A percentile compares a stretch with the other conserved stretches of the same genome.
These are phyloP conservation scores for Imleria badia DNA, from an alignment of 768 basidiomycete species.

Conservation along the genomic window DNA sequence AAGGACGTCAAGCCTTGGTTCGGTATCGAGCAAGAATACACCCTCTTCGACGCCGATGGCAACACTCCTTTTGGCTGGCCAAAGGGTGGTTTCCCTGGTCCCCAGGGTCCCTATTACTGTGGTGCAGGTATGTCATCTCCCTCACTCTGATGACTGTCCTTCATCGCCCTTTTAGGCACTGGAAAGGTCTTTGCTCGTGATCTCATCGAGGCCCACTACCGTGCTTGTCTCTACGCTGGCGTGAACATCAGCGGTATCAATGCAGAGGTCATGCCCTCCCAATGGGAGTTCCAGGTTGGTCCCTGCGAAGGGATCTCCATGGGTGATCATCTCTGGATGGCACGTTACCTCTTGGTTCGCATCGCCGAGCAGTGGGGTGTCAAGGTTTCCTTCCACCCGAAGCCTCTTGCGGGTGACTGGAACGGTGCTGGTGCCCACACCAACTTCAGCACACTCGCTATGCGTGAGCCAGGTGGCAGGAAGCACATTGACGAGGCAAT, in stretches of 20 bases:
- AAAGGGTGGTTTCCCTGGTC: slow-evolving; percentile 98
- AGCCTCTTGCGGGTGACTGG: slow-evolving; percentile 96
- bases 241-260: slow-evolving; percentile 99
- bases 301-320: slow-evolving; percentile 97
- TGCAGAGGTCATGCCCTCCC: slow-evolving; percentile 99
- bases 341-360: slow-evolving; percentile 92
- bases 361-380: slow-evolving; percentile 97
- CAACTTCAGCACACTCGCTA: slow-evolving; percentile 94
- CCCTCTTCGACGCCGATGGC: slow-evolving; percentile 91
- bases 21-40: slow-evolving; percentile 99
- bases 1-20: slow-evolving; percentile 89
- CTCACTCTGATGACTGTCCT: background rate
- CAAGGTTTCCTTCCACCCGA: slow-evolving; percentile 99
- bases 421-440: slow-evolving; percentile 99
- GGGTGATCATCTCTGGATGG: slow-evolving; percentile 99
- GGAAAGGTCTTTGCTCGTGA: slow-evolving; percentile 99
- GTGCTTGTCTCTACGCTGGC: slow-evolving; percentile 91
- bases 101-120: slow-evolving; percentile 99
- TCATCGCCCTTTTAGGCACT: slow-evolving; percentile 55
- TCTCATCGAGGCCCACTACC: slow-evolving; percentile 98
- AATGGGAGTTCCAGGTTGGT: slow-evolving; percentile 99
- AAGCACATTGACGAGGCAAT: slow-evolving; percentile 90
- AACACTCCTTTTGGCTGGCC: slow-evolving; percentile 89
- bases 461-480: slow-evolving; percentile 94
- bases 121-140: slow-evolving; percentile 71